Percentiles rank a stretch among this genome's conserved stretches.
Conservation (phyloP, 164 flowering plant genomes). For the Annona cherimola region DNA sequence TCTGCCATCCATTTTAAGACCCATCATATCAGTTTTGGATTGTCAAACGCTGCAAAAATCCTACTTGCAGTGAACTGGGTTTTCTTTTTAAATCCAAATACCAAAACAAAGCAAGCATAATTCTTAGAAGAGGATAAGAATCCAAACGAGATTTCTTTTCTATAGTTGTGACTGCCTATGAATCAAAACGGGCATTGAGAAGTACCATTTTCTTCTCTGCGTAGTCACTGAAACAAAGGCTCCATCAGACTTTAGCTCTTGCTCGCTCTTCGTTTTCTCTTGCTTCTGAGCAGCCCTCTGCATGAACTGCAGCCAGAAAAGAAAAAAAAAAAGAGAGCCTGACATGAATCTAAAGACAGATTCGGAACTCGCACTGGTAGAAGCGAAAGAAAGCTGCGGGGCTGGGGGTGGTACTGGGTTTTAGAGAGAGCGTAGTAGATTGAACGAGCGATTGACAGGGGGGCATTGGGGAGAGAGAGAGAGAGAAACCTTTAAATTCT, state of each 20-base stretch:
- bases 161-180: background rate
- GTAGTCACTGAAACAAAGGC: constrained; percentile 28
- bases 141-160: background rate
- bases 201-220: constrained; percentile 57
- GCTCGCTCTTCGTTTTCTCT: constrained; percentile 54
- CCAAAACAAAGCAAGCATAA: background rate
- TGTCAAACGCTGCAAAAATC: background rate
- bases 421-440: background rate
- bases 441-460: background rate
- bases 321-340: constrained; percentile 1
- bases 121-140: background rate
- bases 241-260: constrained; percentile 43
- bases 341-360: constrained; percentile 6
- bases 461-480: background rate
- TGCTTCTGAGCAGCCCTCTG: constrained; percentile 66
- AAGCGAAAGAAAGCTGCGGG: background rate
- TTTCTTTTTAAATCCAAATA: background rate
- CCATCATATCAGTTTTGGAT: background rate
- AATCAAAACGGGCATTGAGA: background rate
- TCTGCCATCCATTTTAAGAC: background rate
- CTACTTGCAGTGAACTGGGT: background rate
- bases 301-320: constrained; percentile 51
- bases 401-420: background rate
- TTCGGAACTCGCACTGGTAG: background rate
- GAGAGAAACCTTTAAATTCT: constrained; percentile 59